phyloP scores from a whole-genome alignment of 768 basidiomycete species.

The Lactifluus echinatus region DNA sequence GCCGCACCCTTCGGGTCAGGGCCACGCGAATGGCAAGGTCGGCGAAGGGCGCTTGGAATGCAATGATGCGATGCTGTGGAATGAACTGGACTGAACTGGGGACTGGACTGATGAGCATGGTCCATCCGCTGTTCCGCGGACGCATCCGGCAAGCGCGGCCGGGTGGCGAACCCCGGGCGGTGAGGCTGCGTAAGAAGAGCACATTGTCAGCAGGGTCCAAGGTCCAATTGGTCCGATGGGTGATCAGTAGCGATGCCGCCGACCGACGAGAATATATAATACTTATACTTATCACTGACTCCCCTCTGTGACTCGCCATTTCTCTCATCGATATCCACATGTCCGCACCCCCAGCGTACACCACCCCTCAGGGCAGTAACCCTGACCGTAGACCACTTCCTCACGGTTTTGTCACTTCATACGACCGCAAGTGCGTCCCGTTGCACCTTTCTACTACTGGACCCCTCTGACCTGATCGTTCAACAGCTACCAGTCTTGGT shows the following conservation, averaged over 20 bases:
- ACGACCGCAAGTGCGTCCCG: slow-evolving; percentile 50
- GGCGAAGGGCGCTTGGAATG: neutral
- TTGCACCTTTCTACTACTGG: slow-evolving; percentile 21
- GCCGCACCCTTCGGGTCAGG: slow-evolving; percentile 3
- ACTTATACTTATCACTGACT: slow-evolving; percentile 12
- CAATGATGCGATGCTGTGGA: neutral
- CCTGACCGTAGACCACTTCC: slow-evolving; percentile 58
- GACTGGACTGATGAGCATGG: slow-evolving; percentile 1
- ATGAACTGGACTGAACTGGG: neutral
- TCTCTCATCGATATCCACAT: slow-evolving; percentile 32
- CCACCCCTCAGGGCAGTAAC: slow-evolving; percentile 27
- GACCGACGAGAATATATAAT: slow-evolving; percentile 18
- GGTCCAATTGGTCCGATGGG: slow-evolving; percentile 10
- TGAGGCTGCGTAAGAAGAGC: slow-evolving; percentile 16
- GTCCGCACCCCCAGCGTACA: slow-evolving; percentile 31
- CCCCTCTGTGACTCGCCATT: slow-evolving; percentile 7
- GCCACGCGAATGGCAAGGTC: neutral
- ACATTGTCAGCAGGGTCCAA: slow-evolving; percentile 2
- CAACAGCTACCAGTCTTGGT: slow-evolving; percentile 60
- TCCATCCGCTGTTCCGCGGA: slow-evolving; percentile 8
- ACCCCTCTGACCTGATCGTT: slow-evolving; percentile 19
- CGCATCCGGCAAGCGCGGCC: slow-evolving; percentile 15
- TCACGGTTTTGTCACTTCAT: slow-evolving; percentile 60
- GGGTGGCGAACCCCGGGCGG: slow-evolving; percentile 2
- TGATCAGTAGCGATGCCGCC: slow-evolving; percentile 10